These are phyloP conservation scores for Glycine latifolia DNA, from an alignment of 306 rosid genomes.

Conservation along the genomic window DNA sequence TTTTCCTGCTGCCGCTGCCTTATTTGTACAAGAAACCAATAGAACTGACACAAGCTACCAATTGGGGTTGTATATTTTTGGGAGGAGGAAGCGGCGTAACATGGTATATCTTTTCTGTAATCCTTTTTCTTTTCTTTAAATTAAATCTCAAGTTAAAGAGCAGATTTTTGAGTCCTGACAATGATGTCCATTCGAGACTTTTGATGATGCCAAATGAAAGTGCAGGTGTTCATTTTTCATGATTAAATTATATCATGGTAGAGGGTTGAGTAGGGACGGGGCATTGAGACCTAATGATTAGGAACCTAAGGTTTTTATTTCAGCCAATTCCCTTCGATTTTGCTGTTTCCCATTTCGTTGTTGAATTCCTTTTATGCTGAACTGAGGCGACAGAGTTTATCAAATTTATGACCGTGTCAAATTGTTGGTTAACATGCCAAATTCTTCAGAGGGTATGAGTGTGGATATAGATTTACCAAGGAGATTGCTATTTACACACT, in stretches of 20 bases:
- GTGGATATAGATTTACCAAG: background rate
- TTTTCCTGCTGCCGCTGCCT: conserved; percentile 62
- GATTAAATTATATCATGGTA: conserved; percentile 36
- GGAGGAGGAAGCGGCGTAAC: conserved; percentile 67
- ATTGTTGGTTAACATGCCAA: conserved; percentile 6
- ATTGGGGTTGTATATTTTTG: conserved; percentile 80
- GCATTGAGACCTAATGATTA: background rate
- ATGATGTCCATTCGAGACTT: conserved; percentile 41
- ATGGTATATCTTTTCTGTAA: conserved; percentile 65
- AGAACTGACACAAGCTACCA: conserved; percentile 63
- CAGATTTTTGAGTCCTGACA: conserved; percentile 50
- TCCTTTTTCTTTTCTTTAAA: conserved; percentile 18
- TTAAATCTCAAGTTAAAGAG: conserved; percentile 51
- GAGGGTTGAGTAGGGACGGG: conserved; percentile 12
- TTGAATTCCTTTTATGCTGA: conserved; percentile 11
- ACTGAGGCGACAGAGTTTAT: background rate
- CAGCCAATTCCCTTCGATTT: background rate
- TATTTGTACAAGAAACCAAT: conserved; percentile 65
- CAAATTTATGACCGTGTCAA: background rate
- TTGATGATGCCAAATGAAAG: conserved; percentile 45
- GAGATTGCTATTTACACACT: background rate
- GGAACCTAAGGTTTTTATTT: background rate
- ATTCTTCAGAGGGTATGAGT: background rate
- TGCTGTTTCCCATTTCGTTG: background rate
- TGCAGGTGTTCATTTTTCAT: conserved; percentile 49